phyloP scores from a whole-genome alignment of 345 rosid species.

The Ceriops zippeliana region DNA sequence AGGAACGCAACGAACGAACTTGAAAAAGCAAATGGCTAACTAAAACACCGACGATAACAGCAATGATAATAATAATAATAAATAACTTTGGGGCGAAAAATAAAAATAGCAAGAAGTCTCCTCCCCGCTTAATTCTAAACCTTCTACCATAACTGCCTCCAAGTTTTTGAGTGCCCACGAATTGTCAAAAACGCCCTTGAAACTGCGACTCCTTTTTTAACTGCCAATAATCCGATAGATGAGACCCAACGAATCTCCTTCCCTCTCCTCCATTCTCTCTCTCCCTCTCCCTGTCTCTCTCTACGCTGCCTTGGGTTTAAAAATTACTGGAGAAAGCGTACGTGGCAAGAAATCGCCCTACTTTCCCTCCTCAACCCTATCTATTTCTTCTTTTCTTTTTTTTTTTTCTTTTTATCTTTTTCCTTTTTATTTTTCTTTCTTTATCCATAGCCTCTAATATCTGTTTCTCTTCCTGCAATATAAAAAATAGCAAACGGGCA shows the following conservation, averaged over 20 bases:
- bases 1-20: too few species aligned
- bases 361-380: too few species aligned
- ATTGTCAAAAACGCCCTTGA: slow-evolving; percentile 15
- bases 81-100: too few species aligned
- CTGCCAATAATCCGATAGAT: slow-evolving; percentile 17
- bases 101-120: too few species aligned
- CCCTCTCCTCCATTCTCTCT: neutral
- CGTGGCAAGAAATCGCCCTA: slow-evolving; percentile 41
- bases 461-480: neutral
- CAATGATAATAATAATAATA: too few species aligned
- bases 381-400: neutral
- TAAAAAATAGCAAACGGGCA: neutral
- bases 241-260: slow-evolving; percentile 26
- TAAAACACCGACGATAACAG: too few species aligned
- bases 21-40: too few species aligned
- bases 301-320: slow-evolving; percentile 11
- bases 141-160: neutral
- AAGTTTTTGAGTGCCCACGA: neutral
- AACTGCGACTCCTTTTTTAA: neutral
- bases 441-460: neutral
- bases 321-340: slow-evolving; percentile 40
- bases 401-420: neutral
- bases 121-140: too few species aligned
- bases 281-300: neutral
- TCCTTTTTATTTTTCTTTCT: neutral